These are phyloP conservation scores for Monosporascus sp. DNA, from an alignment of 2,329 filamentous ascomycete genomes.

Conservation along the genomic window DNA sequence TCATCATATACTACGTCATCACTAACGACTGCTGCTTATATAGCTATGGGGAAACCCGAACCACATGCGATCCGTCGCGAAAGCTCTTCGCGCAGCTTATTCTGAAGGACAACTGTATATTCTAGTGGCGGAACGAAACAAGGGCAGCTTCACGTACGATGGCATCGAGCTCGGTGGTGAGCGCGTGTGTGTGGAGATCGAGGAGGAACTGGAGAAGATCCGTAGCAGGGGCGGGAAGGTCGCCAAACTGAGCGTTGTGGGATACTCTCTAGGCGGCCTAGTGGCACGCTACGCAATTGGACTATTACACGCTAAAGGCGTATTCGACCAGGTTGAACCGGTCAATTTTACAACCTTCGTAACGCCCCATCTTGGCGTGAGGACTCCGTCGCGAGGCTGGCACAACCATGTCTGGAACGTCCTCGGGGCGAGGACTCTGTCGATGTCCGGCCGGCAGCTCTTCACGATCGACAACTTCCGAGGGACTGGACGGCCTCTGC, in stretches of 20 bases:
- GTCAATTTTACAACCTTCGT: constrained; percentile 94
- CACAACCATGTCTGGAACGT: constrained; percentile 71
- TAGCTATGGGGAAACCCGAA: constrained; percentile 74
- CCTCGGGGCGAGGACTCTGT: constrained; percentile 75
- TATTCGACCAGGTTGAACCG: constrained; percentile 74
- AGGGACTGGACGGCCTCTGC: constrained; percentile 71
- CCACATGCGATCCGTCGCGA: constrained; percentile 65
- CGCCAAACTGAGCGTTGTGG: constrained; percentile 77
- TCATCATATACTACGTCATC: not conserved
- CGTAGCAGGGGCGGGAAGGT: constrained; percentile 62
- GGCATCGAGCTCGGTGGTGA: constrained; percentile 64
- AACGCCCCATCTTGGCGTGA: constrained; percentile 73
- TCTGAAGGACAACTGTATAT: constrained; percentile 61
- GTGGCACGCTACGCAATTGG: constrained; percentile 84
- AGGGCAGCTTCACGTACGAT: constrained; percentile 66
- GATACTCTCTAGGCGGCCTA: constrained; percentile 85
- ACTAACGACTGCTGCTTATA: constrained; percentile 7
- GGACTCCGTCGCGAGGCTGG: constrained; percentile 62
- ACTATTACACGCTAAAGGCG: constrained; percentile 72
- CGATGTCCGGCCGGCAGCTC: constrained; percentile 77
- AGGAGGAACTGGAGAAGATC: constrained; percentile 54
- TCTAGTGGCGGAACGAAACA: constrained; percentile 66
- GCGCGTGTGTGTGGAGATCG: constrained; percentile 61
- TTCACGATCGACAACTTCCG: constrained; percentile 85
- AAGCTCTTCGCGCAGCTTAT: constrained; percentile 56